These are phyloP conservation scores for Xylaria sp. DNA, from an alignment of 2,329 filamentous ascomycete species.

Conservation along the genomic window DNA sequence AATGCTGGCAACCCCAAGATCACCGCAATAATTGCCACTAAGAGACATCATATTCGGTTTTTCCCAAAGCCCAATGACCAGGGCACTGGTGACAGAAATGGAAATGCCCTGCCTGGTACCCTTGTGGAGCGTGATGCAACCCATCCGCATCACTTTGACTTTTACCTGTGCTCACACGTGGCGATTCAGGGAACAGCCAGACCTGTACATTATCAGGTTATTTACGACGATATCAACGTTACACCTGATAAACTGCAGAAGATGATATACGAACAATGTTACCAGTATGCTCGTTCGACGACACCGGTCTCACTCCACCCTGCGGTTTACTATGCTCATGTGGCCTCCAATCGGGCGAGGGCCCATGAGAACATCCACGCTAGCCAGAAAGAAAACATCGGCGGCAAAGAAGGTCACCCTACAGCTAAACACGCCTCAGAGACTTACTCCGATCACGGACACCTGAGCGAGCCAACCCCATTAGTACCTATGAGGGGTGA, in stretches of 20 bases:
- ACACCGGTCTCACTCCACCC: slow-evolving; percentile 91
- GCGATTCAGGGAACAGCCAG: slow-evolving; percentile 95
- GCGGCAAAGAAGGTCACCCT: slow-evolving; percentile 53
- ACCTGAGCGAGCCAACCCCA: slow-evolving; percentile 36
- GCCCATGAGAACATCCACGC: slow-evolving; percentile 70
- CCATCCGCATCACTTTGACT: slow-evolving; percentile 90
- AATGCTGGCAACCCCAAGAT: slow-evolving; percentile 67
- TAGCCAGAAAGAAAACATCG: slow-evolving; percentile 56
- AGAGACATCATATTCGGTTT: slow-evolving; percentile 93
- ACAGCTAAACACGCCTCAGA: slow-evolving; percentile 43
- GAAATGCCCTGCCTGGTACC: slow-evolving; percentile 86
- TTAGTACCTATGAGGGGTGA: slow-evolving; percentile 47
- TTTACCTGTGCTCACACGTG: slow-evolving; percentile 70
- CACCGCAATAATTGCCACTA: slow-evolving; percentile 88
- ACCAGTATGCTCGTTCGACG: slow-evolving; percentile 90
- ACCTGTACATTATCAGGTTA: slow-evolving; percentile 90
- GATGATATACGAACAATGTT: slow-evolving; percentile 94
- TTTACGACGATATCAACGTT: slow-evolving; percentile 81
- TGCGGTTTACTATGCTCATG: slow-evolving; percentile 94
- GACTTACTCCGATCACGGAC: slow-evolving; percentile 31
- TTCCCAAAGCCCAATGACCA: slow-evolving; percentile 73
- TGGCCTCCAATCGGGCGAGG: slow-evolving; percentile 83
- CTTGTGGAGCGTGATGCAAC: slow-evolving; percentile 91
- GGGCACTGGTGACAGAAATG: slow-evolving; percentile 72
- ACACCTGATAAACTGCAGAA: slow-evolving; percentile 77